Base-by-base conservation (phyloP, 2,329 filamentous ascomycete genomes). In the Phialocephala sp. region DNA sequence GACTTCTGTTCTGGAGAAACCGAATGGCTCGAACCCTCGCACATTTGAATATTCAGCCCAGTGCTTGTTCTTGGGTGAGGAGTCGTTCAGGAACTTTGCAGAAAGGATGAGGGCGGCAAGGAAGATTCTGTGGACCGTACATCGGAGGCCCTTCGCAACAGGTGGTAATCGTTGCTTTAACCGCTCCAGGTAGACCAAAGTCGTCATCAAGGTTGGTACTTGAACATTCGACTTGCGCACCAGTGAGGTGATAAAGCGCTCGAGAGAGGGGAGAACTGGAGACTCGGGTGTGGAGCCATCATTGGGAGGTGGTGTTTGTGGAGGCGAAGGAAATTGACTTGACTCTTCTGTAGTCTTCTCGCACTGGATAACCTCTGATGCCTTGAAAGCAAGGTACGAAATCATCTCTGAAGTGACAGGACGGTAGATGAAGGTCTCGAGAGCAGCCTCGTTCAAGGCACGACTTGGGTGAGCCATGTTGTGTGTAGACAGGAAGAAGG, bases 41-140 rank as follows among this genome's bases (percentile, higher is more conserved):
- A 97, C 89, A 74, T 89, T 82, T 66, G 91, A 97, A 84, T 98
- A 99, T 75, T 89, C 90, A 71, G 95, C 94, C 95, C 95, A 99
- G 85, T 99, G 95, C 89, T 98, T 98, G 87, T 99, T 99, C 89
- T 98, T 98, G 69, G 95, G 95, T 14, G 93, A 97, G 68, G 93
- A 97, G 84, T 98, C 95, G 79, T 99, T 98, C 73, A 98, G 87
- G 79, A 97, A 97, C 89, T 99, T 99, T 73, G 95, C 94, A 1
- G 95, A 89, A 55, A 90, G 84, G 76, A 95, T 95, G 71, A 94
- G 88, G 18, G 91, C 84, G 50, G 92, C 94, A 58, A 99, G 87
- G 82, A 99, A 98, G 84, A 99, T 98, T 74, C 95, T 91, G 83
- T 99, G 95, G 56, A 94, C 93, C 27, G 95, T 98, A 84, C 95